Percentiles rank a stretch among this genome's conserved stretches.
Evolutionary conservation across 768 basidiomycete species (phyloP).

Genomic region (Podaxis sp.): DNA sequence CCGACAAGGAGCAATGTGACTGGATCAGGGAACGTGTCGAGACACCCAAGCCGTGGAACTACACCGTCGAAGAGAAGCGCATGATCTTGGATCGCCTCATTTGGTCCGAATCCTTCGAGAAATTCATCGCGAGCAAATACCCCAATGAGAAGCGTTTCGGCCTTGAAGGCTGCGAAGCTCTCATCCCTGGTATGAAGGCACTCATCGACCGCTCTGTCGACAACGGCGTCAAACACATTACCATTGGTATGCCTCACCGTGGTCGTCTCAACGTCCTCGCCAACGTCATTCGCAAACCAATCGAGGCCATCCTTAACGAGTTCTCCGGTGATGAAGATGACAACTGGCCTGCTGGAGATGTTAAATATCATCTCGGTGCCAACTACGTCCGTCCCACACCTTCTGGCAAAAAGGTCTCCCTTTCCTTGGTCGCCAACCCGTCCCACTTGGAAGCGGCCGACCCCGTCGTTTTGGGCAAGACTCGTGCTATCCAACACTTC

Average conservation of each 20-base stretch:
- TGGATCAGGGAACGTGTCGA: constrained; percentile 98
- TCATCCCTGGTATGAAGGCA: constrained; percentile 99
- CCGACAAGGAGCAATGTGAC: constrained; percentile 98
- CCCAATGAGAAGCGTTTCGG: constrained; percentile 99
- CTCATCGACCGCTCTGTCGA: constrained; percentile 98
- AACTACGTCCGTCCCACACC: constrained; percentile 99
- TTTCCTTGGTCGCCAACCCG: constrained; percentile 97
- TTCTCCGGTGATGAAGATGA: constrained; percentile 78
- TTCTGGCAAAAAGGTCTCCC: constrained; percentile 94
- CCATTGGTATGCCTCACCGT: constrained; percentile 99
- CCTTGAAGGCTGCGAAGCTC: constrained; percentile 95
- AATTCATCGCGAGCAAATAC: constrained; percentile 97
- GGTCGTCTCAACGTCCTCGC: constrained; percentile 97
- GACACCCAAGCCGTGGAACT: constrained; percentile 95
- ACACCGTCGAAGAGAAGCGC: constrained; percentile 96
- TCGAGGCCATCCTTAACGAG: constrained; percentile 97
- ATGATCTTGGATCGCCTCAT: constrained; percentile 99
- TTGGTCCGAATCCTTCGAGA: constrained; percentile 99
- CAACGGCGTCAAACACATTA: constrained; percentile 91
- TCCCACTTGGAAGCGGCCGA: constrained; percentile 98
- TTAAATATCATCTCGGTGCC: constrained; percentile 98
- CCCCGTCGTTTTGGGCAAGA: constrained; percentile 98
- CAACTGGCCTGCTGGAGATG: constrained; percentile 89
- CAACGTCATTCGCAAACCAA: constrained; percentile 98
- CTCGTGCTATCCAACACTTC: constrained; percentile 94